phyloP scores from a whole-genome alignment of 2,329 filamentous ascomycete genomes.

The Akanthomyces dipterigenus region DNA sequence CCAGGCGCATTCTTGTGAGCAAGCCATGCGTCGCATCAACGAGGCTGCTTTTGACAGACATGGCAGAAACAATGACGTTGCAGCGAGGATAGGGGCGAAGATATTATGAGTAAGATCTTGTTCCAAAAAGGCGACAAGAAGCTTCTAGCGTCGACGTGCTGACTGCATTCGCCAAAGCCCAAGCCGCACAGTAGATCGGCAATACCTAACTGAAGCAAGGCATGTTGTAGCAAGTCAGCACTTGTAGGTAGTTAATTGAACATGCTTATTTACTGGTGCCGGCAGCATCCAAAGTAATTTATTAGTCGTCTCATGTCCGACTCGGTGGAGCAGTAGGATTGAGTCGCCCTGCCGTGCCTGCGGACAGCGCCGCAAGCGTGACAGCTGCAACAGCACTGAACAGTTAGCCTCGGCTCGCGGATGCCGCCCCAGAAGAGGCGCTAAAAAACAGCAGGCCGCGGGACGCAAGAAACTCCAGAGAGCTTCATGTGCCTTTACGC shows the following conservation, averaged over 20 bases:
- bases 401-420: constrained; percentile 7
- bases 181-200: neutral
- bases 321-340: neutral
- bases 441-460: constrained; percentile 8
- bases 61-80: no score
- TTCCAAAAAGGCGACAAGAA: no score
- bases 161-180: neutral
- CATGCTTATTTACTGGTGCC: neutral
- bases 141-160: no score
- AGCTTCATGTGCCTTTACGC: constrained; percentile 1
- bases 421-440: constrained; percentile 4
- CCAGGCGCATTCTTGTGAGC: no score
- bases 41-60: neutral
- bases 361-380: neutral
- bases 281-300: neutral
- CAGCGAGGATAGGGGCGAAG: no score
- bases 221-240: no score
- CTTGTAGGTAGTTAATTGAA: neutral
- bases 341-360: neutral
- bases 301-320: neutral
- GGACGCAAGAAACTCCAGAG: neutral
- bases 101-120: no score
- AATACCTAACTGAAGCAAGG: neutral
- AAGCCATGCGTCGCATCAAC: neutral
- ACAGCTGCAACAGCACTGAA: neutral